A percentile compares a stretch with the other conserved stretches of the same genome.
Conservation (phyloP, 208 protist genomes). For the Vickermania ingenoplastis region DNA sequence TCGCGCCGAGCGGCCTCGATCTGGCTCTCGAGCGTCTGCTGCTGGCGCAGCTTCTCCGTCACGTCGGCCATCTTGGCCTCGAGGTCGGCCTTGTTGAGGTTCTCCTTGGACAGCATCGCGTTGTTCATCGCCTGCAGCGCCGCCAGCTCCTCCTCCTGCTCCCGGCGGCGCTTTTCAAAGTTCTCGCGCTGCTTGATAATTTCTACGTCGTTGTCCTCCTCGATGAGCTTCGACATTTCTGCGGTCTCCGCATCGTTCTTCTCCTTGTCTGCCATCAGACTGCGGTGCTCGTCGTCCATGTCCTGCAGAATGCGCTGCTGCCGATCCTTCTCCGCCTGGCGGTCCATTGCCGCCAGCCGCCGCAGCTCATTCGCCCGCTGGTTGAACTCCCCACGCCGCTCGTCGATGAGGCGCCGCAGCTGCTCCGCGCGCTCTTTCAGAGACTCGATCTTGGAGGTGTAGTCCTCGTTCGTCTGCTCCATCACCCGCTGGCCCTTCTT, state of each 20-base stretch:
- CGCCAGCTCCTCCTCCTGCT: slow-evolving; percentile 82
- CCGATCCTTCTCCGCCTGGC: slow-evolving; percentile 30
- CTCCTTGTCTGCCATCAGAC: slow-evolving; percentile 50
- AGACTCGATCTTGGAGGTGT: slow-evolving; percentile 87
- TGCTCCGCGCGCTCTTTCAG: slow-evolving; percentile 68
- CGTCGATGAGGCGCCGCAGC: slow-evolving; percentile 61
- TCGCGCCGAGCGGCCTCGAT: slow-evolving; percentile 92
- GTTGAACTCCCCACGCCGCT: slow-evolving; percentile 53
- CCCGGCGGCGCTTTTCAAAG: slow-evolving; percentile 87
- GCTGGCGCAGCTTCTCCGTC: slow-evolving; percentile 76
- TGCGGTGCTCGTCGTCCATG: slow-evolving; percentile 57
- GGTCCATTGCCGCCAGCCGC: slow-evolving; percentile 25
- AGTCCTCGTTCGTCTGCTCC: slow-evolving; percentile 78
- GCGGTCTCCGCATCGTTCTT: slow-evolving; percentile 72
- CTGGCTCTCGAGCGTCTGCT: slow-evolving; percentile 81
- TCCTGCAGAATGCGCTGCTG: slow-evolving; percentile 31
- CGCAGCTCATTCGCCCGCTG: slow-evolving; percentile 37
- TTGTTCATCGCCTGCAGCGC: slow-evolving; percentile 87
- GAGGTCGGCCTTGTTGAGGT: slow-evolving; percentile 88
- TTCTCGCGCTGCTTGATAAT: slow-evolving; percentile 90
- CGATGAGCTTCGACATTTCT: slow-evolving; percentile 81
- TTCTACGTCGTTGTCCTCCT: slow-evolving; percentile 93
- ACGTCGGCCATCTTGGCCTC: slow-evolving; percentile 83
- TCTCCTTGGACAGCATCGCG: slow-evolving; percentile 79
- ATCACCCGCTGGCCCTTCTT: slow-evolving; percentile 47